A percentile compares a stretch with the other conserved stretches of the same genome.
Evolutionary conservation across 2,329 filamentous ascomycete genomes (phyloP).

Genomic region (Aspergillus clavatus): DNA sequence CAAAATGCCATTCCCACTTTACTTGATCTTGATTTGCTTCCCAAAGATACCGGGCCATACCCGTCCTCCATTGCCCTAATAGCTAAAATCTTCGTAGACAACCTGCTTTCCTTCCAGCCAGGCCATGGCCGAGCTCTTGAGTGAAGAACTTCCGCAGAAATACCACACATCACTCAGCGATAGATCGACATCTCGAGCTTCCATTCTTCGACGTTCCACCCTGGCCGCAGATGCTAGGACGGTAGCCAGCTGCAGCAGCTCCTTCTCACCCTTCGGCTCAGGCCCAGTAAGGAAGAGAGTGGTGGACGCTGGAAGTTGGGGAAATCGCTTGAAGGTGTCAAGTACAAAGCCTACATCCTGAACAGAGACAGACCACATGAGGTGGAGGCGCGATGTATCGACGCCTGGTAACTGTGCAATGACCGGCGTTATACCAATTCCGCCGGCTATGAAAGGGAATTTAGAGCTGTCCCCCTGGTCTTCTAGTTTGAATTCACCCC

Average conservation of each 20-base stretch:
- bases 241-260: constrained; percentile 43
- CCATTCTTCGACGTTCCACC: constrained; percentile 45
- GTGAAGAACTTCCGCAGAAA: constrained; percentile 51
- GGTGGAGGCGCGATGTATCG: constrained; percentile 42
- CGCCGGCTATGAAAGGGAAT: constrained; percentile 65
- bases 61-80: too few relatives aligned
- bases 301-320: constrained; percentile 49
- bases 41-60: too few relatives aligned
- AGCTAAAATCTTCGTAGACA: constrained; percentile 58
- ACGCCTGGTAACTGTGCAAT: constrained; percentile 62
- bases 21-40: too few relatives aligned
- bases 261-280: constrained; percentile 20
- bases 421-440: constrained; percentile 78
- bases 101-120: constrained; percentile 56
- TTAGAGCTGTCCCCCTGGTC: constrained; percentile 31
- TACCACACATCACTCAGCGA: constrained; percentile 50
- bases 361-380: constrained; percentile 65
- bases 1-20: too few relatives aligned
- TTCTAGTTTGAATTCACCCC: constrained; percentile 56
- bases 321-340: constrained; percentile 53
- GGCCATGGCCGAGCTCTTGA: constrained; percentile 47
- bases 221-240: constrained; percentile 23
- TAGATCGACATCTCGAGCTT: constrained; percentile 42
- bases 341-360: constrained; percentile 60
- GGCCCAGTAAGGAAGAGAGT: constrained; percentile 62